A percentile compares a stretch with the other conserved stretches of the same genome.
These are phyloP conservation scores for Xylaria sp. DNA, from an alignment of 2,329 filamentous ascomycete genomes.

Conservation along the genomic window DNA sequence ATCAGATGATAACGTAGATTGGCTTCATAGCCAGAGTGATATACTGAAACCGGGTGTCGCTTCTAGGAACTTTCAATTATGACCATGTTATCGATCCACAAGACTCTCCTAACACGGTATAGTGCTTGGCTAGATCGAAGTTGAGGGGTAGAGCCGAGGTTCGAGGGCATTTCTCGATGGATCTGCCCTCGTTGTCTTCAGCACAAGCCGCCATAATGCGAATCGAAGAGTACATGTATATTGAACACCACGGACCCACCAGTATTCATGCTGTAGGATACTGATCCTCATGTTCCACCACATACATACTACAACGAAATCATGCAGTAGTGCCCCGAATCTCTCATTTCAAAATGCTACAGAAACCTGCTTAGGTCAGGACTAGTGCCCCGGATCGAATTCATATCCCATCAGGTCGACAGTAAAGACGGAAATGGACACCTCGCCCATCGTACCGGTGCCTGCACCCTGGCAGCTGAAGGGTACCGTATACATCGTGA, in stretches of 20 bases:
- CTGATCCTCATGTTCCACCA: not conserved
- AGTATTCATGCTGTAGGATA: not conserved
- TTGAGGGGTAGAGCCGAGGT: not conserved
- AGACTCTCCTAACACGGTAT: not conserved
- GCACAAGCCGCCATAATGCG: not conserved
- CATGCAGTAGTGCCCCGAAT: not conserved
- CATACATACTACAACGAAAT: not conserved
- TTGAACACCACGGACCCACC: conserved; percentile 2
- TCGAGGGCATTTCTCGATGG: not conserved
- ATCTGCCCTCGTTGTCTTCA: not conserved
- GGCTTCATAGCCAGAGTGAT: no score
- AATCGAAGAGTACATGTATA: not conserved
- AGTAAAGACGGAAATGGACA: conserved; percentile 24
- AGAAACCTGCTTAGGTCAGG: not conserved
- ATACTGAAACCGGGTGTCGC: no score
- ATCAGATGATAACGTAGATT: no score
- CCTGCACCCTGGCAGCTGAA: conserved; percentile 58
- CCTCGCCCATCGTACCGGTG: conserved; percentile 38
- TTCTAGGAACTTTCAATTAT: not conserved
- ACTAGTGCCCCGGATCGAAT: not conserved
- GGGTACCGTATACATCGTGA: conserved; percentile 56
- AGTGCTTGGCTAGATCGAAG: not conserved
- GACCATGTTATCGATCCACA: not conserved
- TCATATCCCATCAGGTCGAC: not conserved
- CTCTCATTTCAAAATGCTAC: not conserved